Percentiles rank a stretch among this genome's conserved stretches.
Evolutionary conservation across 106 monocot species (phyloP).

Genomic region (Dendrobium chrysotoxum): DNA sequence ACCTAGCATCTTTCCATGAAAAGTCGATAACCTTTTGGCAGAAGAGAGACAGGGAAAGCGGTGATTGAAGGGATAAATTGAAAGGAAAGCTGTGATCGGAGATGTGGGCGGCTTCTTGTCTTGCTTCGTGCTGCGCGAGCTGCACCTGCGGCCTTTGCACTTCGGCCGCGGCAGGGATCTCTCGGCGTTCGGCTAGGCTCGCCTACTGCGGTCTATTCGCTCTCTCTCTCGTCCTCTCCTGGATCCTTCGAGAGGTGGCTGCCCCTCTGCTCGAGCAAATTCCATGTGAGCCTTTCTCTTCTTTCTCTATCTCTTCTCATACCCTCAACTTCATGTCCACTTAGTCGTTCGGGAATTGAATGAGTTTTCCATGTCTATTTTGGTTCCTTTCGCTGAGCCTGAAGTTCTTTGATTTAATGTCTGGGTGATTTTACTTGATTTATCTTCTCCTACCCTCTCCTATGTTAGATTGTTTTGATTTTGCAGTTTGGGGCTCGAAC

Average conservation of each 20-base stretch:
- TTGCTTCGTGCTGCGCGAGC: constrained; percentile 90
- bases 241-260: constrained; percentile 92
- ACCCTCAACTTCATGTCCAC: neutral
- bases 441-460: neutral
- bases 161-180: constrained; percentile 66
- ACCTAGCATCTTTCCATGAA: too few relatives aligned
- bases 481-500: neutral
- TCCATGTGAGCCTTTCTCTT: constrained; percentile 42
- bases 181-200: constrained; percentile 87
- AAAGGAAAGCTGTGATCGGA: neutral
- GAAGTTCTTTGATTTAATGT: neutral
- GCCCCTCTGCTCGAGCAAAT: constrained; percentile 83
- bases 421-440: neutral
- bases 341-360: neutral
- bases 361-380: too few relatives aligned
- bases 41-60: neutral
- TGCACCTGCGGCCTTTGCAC: constrained; percentile 90
- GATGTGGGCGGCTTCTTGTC: constrained; percentile 97
- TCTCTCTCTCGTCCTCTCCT: constrained; percentile 82
- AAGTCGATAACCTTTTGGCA: too few relatives aligned
- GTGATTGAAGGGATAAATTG: neutral
- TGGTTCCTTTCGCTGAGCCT: too few relatives aligned
- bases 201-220: constrained; percentile 98
- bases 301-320: neutral
- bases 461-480: neutral